phyloP scores from a whole-genome alignment of 2,329 filamentous ascomycete species.

The Rutstroemia sp. region DNA sequence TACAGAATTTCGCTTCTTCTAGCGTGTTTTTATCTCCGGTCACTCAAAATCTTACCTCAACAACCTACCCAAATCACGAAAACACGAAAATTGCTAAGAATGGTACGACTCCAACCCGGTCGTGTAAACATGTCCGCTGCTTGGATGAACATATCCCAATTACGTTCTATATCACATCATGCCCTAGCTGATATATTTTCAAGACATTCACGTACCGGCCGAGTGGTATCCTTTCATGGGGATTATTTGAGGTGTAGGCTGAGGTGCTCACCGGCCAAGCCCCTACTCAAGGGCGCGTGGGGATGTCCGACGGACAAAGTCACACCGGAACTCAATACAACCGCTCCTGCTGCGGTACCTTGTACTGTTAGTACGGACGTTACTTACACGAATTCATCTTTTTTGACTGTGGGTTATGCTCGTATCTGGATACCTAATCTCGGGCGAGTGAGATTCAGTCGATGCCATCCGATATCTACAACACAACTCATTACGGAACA shows the following conservation, averaged over 20 bases:
- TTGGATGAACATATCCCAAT: background rate
- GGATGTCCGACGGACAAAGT: conserved; percentile 12
- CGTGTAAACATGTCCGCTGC: background rate
- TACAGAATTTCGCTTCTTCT: background rate
- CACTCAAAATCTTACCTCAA: background rate
- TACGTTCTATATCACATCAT: background rate
- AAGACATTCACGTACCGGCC: conserved; percentile 1
- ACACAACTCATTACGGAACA: background rate
- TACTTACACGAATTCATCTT: conserved; percentile 7
- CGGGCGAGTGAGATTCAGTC: conserved; percentile 5
- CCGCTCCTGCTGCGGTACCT: conserved; percentile 3
- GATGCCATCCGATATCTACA: conserved; percentile 3
- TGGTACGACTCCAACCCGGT: background rate
- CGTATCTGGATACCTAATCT: conserved; percentile 10
- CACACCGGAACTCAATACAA: conserved; percentile 8
- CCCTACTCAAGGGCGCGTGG: background rate
- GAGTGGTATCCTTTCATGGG: background rate
- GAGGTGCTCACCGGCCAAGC: background rate
- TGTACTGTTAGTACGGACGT: conserved; percentile 9
- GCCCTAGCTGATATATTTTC: conserved; percentile 3
- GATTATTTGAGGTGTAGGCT: background rate
- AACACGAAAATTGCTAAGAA: background rate
- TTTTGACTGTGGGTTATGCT: conserved; percentile 1
- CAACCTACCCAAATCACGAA: background rate
- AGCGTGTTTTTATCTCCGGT: background rate